A percentile compares a stretch with the other conserved stretches of the same genome.
These are phyloP conservation scores for Candida nanaspora DNA, from an alignment of 805 yeast genomes.

Conservation along the genomic window DNA sequence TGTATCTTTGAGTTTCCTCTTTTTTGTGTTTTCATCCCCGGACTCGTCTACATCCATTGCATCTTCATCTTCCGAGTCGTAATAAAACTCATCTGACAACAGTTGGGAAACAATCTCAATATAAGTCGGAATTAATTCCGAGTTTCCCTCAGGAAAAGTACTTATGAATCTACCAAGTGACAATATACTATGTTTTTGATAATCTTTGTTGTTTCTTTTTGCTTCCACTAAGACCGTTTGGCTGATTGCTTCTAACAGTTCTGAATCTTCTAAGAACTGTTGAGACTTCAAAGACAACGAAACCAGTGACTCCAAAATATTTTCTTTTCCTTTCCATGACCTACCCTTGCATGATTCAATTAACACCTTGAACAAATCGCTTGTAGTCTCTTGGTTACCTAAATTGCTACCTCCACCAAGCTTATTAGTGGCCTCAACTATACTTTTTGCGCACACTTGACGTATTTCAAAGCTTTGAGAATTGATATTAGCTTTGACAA, in stretches of 20 bases:
- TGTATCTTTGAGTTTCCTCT: background rate
- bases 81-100: constrained; percentile 32
- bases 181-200: constrained; percentile 50
- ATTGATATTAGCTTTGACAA: constrained; percentile 42
- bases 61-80: constrained; percentile 31
- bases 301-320: constrained; percentile 63
- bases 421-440: constrained; percentile 49
- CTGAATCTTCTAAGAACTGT: constrained; percentile 12
- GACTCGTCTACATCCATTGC: constrained; percentile 22
- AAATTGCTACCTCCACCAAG: constrained; percentile 28
- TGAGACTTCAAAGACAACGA: constrained; percentile 43
- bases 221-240: constrained; percentile 52
- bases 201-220: constrained; percentile 55
- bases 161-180: constrained; percentile 42
- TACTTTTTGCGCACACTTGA: constrained; percentile 61
- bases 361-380: constrained; percentile 43
- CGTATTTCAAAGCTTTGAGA: constrained; percentile 60
- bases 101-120: constrained; percentile 27
- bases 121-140: constrained; percentile 31
- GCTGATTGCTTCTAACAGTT: constrained; percentile 30
- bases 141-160: constrained; percentile 18
- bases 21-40: background rate
- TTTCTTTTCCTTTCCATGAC: constrained; percentile 85
- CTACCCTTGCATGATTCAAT: constrained; percentile 65
- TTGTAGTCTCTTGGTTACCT: constrained; percentile 13